Base-by-base conservation (phyloP, 2,329 filamentous ascomycete genomes). In the Botryotinia convoluta region DNA sequence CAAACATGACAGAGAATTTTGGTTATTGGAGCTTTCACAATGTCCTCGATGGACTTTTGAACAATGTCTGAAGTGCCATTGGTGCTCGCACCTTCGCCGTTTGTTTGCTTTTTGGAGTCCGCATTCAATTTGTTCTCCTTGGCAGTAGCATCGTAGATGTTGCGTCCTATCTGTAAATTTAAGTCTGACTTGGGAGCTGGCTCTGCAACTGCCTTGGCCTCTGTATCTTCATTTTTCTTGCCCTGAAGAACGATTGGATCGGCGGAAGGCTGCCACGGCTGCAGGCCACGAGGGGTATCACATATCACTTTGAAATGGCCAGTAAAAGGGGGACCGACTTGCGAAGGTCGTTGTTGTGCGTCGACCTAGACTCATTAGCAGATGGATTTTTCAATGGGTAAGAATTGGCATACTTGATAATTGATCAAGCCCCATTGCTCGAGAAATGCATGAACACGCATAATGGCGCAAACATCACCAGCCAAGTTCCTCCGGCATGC, bases 351-450 rank as follows among this genome's bases (percentile, higher is more conserved):
- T 77, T 96, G 95, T 81, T 98, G 95, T 44, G 95, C 93, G 83
- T 99, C 96, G 80, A 99, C 95, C 95, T 98, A 76, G 35, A 74
- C 69, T 51, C 79, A 77, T 84, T 79, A 83, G 79, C 75, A 65
- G 59, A 61, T 9, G n/a, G 20, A 22, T n/a, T 10, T 26, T 68
- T 48, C 51, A 42, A 72, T 57, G 4, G n/a, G 45, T 44, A 51
- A 42, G 32, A 64, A 44, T 42, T 64, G 37, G 32, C 83, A 76
- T 87, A 97, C 95, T 87, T 99, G 96, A 81, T 99, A 99, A 84
- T 99, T 99, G 82, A 99, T 98, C 80, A 99, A 86, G 12, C 96
- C 96, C 96, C 96, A 99, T 82, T 98, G 95, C 84, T 99, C 96
- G 51, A 99, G 87, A 84, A 99, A 99, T 26, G 94, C 93, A 83